Conservation (phyloP, 2,329 filamentous ascomycete species). For the Aspergillus pseudoviridinutans region DNA sequence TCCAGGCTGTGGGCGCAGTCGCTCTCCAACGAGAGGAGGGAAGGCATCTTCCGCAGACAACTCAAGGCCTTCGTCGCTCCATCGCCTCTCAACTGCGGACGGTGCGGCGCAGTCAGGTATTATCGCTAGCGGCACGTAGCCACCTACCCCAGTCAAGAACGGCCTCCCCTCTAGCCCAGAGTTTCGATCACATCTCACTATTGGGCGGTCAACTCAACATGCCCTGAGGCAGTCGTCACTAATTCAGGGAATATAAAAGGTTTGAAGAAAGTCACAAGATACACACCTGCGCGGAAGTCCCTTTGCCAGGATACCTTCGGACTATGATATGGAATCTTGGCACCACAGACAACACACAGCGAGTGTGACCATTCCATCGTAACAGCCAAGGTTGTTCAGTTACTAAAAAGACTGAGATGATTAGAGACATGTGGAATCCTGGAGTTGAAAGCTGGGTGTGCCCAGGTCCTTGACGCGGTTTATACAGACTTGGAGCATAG, state of each 20-base stretch:
- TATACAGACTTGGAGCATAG: too few species aligned
- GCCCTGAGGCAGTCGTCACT: not conserved
- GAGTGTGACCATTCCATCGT: not conserved
- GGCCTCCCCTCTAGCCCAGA: constrained; percentile 9
- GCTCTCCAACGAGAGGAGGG: constrained; percentile 4
- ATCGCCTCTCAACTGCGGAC: not conserved
- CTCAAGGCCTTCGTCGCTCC: constrained; percentile 7
- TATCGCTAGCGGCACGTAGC: not conserved
- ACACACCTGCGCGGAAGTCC: not conserved
- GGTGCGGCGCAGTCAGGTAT: not conserved
- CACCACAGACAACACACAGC: constrained; percentile 12
- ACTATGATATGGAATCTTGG: constrained; percentile 7
- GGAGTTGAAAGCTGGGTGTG: too few species aligned
- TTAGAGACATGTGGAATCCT: too few species aligned
- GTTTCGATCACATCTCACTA: constrained; percentile 13
- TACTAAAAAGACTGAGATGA: not conserved
- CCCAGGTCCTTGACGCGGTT: too few species aligned
- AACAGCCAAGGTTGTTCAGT: not conserved
- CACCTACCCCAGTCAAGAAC: constrained; percentile 16
- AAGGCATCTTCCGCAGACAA: constrained; percentile 9
- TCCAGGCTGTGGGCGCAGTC: constrained; percentile 6
- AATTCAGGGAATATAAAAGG: not conserved
- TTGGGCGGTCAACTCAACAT: not conserved
- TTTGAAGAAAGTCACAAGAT: not conserved
- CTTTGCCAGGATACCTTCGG: not conserved